Conservation (phyloP, 768 basidiomycete species). For the Lactifluus echinatus region DNA sequence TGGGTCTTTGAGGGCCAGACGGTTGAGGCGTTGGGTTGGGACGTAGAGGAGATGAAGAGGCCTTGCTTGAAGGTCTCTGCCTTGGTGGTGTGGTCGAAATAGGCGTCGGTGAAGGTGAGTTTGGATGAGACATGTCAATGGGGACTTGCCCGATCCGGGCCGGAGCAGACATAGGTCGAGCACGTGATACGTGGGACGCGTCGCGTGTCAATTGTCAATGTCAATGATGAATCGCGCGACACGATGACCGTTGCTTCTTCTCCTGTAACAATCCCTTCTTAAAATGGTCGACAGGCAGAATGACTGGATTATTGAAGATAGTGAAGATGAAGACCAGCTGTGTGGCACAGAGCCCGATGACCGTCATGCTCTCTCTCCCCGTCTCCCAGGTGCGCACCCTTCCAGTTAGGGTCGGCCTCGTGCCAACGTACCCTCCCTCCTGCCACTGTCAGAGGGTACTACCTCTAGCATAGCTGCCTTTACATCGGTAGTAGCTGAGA, state of each 20-base stretch:
- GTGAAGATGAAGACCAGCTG: constrained; percentile 18
- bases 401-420: constrained; percentile 1
- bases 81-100: constrained; percentile 11
- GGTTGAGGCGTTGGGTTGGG: constrained; percentile 8
- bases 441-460: constrained; percentile 1
- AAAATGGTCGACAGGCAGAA: background rate
- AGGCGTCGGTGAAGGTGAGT: background rate
- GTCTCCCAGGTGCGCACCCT: constrained; percentile 11
- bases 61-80: constrained; percentile 10
- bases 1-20: background rate
- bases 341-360: background rate
- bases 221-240: too few species aligned
- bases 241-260: background rate
- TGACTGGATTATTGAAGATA: constrained; percentile 19
- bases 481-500: constrained; percentile 1
- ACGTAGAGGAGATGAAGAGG: constrained; percentile 14
- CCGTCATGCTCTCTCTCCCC: background rate
- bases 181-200: background rate
- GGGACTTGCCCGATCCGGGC: too few species aligned
- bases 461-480: constrained; percentile 14
- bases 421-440: constrained; percentile 3
- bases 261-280: background rate
- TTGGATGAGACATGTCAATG: constrained; percentile 7
- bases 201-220: too few species aligned
- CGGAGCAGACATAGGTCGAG: too few species aligned